phyloP scores from a whole-genome alignment of 1,139 yeast species.

The Lodderomyces pseudojiufengensis region DNA sequence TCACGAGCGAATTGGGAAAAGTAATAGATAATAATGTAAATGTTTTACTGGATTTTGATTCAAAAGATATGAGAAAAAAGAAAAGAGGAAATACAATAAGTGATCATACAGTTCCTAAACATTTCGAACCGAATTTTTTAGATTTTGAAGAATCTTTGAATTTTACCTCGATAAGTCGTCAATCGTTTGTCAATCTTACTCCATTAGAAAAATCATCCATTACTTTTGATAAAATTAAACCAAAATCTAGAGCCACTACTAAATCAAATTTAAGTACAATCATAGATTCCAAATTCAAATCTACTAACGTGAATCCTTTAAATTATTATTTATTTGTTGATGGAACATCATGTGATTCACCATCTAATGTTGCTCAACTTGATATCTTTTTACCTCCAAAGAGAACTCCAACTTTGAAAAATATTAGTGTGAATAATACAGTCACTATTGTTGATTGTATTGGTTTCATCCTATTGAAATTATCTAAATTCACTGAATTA shows the following conservation, averaged over 20 bases:
- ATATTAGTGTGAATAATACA: conserved; percentile 39
- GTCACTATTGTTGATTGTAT: conserved; percentile 59
- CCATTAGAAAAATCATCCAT: conserved; percentile 13
- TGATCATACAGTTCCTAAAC: conserved; percentile 16
- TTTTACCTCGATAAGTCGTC: conserved; percentile 4
- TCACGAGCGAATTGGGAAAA: conserved; percentile 6
- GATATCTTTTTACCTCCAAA: conserved; percentile 40
- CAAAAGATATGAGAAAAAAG: conserved; percentile 19
- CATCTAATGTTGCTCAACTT: conserved; percentile 20
- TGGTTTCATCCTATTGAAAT: conserved; percentile 50
- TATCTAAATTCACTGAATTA: conserved; percentile 22
- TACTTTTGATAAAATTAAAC: conserved; percentile 25
- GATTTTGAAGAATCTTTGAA: conserved; percentile 5
- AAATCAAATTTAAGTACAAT: conserved; percentile 38
- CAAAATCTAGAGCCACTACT: conserved; percentile 2
- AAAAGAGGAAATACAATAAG: conserved; percentile 19
- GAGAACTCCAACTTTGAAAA: conserved; percentile 27
- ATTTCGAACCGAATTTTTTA: conserved; percentile 7
- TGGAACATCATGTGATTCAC: conserved; percentile 23
- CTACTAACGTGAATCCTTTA: conserved; percentile 46
- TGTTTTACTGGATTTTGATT: conserved; percentile 6
- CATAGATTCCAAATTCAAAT: conserved; percentile 34
- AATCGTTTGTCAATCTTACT: conserved; percentile 4
- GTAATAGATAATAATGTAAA: background rate
- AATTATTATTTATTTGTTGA: conserved; percentile 51